Base-by-base conservation (phyloP, 202 grass and related monocot species). In the Setaria italica region DNA sequence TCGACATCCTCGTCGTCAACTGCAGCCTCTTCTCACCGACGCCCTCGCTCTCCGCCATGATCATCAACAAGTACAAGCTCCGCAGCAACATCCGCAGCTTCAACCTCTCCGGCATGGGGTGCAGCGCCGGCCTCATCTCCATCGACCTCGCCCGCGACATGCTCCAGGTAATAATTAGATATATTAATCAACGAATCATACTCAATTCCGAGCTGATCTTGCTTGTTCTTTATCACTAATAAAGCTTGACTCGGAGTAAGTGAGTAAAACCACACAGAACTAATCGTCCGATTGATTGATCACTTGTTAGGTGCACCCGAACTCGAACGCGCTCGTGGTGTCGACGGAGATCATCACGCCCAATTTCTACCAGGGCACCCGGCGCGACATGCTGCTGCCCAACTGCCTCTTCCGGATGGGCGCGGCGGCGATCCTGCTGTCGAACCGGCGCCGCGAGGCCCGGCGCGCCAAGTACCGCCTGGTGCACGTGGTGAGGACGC, bases 51-150 rank as follows among this genome's bases (percentile, higher is more conserved):
- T 97, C 97, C 21, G 97, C 97, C 39, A 99, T 99, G 94, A 94
- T 99, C 84, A 89, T 99, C 82, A 99, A 99, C 77, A 90, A 90
- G 87, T 99, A 99, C 88, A 99, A 94, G 85, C 89, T 99, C 11
- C 85, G 97, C 7, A 97, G 94, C 88, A 99, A 99, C 86, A 86
- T 93, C 64, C 90, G 89, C 13, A 99, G 97, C 87, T 99, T 99
- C 89, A 99, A 99, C 90, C 84, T 99, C 45, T 99, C 97, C 67
- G 97, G 97, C 4, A 99, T 99, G 97, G 97, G 97, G 0, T 99
- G 97, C 92, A 99, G 94, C 85, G 97, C 97, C 0, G 97, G 97
- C 0, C 92, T 99, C 76, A 92, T 99, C 82, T 99, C 97, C 33
- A 82, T 99, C 78, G 94, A 99, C 77, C 94, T 99, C 54, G 97